Evolutionary conservation across 2,329 filamentous ascomycete genomes (phyloP), one percentile per base, ranked within the genome.

Genomic region (Rosellinia necatrix): DNA sequence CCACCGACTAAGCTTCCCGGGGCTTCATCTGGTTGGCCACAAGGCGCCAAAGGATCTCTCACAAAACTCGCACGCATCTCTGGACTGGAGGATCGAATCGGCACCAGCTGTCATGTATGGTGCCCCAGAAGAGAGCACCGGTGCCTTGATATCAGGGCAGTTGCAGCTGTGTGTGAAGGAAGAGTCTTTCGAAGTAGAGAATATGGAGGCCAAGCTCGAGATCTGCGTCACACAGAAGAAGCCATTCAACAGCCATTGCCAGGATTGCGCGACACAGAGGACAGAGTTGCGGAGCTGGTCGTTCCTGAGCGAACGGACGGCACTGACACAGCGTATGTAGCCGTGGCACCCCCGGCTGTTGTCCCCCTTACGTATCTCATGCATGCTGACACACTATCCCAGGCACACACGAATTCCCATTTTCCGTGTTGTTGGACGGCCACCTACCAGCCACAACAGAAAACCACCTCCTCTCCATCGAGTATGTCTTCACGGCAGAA

Each of bases 91-190:
- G 65, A 88, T 97, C 61, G 92, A 97, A 77, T 96, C 90, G 10
- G 91, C 92, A 1, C 92, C 92, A 2, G 81, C 93, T 15, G 84
- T 97, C 41, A 88, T 96, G 75, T 90, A 94, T 68, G 92, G 92
- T 60, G 78, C 82, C 21, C 80, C 90, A 1, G 81, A 86, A 59
- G 81, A 83, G 63, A 96, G 92, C 65, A 89, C 88, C 2, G 93
- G 93, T 53, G 91, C 92, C 6, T 78, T 97, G 57, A 83, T 97
- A 47, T 96, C 91, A 1, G 92, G 92, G 25, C 89, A 91, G 71
- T 78, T 97, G 65, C 85, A 87, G 65, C 75, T 97, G 51, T 79
- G 85, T 34, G 83, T 96, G 66, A 81, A 82, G 60, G 87, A 92
- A 49, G 82, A 85, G 6, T 71, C 72, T 4, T 77, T 89, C 54